Base-by-base conservation (phyloP, 2,329 filamentous ascomycete species). In the Aspergillus jensenii region DNA sequence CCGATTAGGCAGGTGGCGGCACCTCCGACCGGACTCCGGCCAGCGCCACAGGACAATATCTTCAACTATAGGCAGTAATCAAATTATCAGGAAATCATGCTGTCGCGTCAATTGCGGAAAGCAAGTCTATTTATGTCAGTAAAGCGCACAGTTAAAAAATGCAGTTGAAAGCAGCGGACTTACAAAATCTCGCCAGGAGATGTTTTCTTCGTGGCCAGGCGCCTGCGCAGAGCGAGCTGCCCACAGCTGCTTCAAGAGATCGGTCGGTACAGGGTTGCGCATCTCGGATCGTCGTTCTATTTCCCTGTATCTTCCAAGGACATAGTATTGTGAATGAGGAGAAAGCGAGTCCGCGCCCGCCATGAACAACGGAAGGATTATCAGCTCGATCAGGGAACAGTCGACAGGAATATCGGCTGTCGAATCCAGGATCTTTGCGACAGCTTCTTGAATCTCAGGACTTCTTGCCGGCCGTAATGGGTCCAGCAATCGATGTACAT, bases 51-150 rank as follows among this genome's bases (percentile, higher is more conserved):
- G 11, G 33, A 25, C 23, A 31, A 31, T 11, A 31, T 31, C 27
- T 37, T 37, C 35, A 37, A 37, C 12, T 14, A 15, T 37, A 37
- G 14, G 5, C 11, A 3, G 12, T 15, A 15, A 27, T 35, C 43
- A 70, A 43, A 71, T 70, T 15, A 71, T 70, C 3, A 71, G 57
- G 58, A 69, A 71, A 39, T 71, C 69, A 54, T 71, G 68, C 21
- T 68, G 68, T 11, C 62, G 66, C 8, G 58, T 48, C 12, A 66
- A 56, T 27, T 52, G 61, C 0, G 68, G 57, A 7, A 52, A 63
- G 8, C 65, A 63, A 23, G 69, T 67, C 69, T 71, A 43, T 1
- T 35, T 6, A 3, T 35, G 50, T 56, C 19, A 60, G 57, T 39
- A 19, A 6, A 15, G 11, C 21, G 15, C 4, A 27, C 27, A n/a